Evolutionary conservation across 2,329 filamentous ascomycete genomes (phyloP), one percentile per base, ranked within the genome.

Genomic region (Pezicula rhizophila): DNA sequence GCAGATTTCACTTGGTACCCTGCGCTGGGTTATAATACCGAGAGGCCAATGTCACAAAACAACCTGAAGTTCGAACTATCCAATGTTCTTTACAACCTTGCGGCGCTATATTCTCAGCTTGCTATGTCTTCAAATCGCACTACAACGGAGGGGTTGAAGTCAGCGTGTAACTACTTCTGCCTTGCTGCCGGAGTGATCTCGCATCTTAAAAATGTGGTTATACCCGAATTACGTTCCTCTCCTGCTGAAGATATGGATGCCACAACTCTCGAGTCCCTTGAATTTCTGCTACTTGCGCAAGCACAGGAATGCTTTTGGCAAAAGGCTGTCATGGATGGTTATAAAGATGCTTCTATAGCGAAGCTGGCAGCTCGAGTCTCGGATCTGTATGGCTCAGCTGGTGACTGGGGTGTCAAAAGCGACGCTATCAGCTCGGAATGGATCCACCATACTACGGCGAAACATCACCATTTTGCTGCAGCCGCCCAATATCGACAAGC

Each of bases 291-390:
- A 65, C 77, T 99, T 8, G 92, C 91, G 1, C 90, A 99, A 65
- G 91, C 87, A 25, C 93, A 99, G 64, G 93, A 99, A 70, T 97
- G 91, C 65, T 97, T 93, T 68, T 99, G 93, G 93, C 87, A 93
- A 59, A 97, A 96, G 66, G 92, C 93, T 1, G 91, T 95, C 50
- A 91, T 95, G 72, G 92, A 96, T 64, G 84, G 85, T 20, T 82
- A 96, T 70, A 96, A 95, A 66, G 93, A 99, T 64, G 87, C 83
- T 1, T 89, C 86, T 0, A 95, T 99, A 53, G 88, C 93, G 2
- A 93, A 95, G 65, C 75, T 99, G 15, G 91, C 93, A 4, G 89
- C 89, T 3, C 83, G 89, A 52, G 90, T 97, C 4, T 95, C 89
- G 2, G 93, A 99, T 62, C 79, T 95, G 39, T 99, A 97, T 68